Conservation (phyloP, 257 asterid species). For the Solanum gracilifrons region DNA sequence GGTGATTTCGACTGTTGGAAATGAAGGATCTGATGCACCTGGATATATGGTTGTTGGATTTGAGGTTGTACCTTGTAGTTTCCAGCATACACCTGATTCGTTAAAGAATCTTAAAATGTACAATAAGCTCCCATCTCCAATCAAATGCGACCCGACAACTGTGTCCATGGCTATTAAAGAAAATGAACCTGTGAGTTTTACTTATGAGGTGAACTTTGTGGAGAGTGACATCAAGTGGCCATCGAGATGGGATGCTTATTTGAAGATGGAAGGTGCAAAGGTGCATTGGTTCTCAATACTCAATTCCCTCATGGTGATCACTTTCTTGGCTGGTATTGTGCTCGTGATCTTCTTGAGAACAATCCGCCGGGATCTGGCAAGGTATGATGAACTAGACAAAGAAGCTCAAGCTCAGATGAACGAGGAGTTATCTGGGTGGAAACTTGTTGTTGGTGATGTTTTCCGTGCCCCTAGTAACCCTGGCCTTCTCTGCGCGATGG, state of each 20-base stretch:
- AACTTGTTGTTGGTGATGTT: slow-evolving; percentile 78
- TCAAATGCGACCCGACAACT: slow-evolving; percentile 56
- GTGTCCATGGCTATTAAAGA: slow-evolving; percentile 65
- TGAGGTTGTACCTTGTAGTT: slow-evolving; percentile 79
- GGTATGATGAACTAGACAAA: slow-evolving; percentile 82
- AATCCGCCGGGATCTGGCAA: slow-evolving; percentile 66
- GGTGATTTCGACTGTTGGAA: slow-evolving; percentile 51
- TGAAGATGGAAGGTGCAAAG: slow-evolving; percentile 90
- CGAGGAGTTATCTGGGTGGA: slow-evolving; percentile 94
- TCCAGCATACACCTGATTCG: slow-evolving; percentile 42
- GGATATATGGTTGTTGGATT: slow-evolving; percentile 92
- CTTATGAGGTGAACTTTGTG: slow-evolving; percentile 65
- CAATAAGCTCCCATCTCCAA: slow-evolving; percentile 38
- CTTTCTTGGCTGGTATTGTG: slow-evolving; percentile 88
- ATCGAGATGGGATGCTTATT: slow-evolving; percentile 86
- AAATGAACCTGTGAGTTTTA: slow-evolving; percentile 53
- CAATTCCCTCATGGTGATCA: slow-evolving; percentile 82
- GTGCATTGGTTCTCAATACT: slow-evolving; percentile 93
- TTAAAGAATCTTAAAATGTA: slow-evolving; percentile 53
- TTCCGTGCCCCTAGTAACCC: slow-evolving; percentile 71
- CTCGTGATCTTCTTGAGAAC: slow-evolving; percentile 81
- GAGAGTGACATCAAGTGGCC: slow-evolving; percentile 94
- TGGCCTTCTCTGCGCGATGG: slow-evolving; percentile 73
- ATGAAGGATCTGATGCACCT: slow-evolving; percentile 46
- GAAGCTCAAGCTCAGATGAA: slow-evolving; percentile 94